Evolutionary conservation across 495 filamentous ascomycete genomes (phyloP), one percentile per base, ranked within the genome.

Genomic region (Penicillium bialowiezense): DNA sequence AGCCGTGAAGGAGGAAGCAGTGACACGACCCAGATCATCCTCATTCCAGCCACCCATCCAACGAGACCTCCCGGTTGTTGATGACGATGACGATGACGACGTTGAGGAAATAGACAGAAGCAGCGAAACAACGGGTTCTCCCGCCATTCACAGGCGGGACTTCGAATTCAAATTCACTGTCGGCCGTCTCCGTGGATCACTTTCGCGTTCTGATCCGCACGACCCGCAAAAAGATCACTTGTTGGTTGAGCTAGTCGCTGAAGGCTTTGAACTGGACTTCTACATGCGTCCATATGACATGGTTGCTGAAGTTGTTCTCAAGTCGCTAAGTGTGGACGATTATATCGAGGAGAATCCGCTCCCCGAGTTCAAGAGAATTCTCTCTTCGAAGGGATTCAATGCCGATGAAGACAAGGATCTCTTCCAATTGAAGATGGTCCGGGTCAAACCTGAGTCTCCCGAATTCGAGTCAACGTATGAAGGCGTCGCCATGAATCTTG

Each of bases 111-210:
- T 6, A 81, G 79, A 32, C 34, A 3, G 23, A 78, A 87, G 40
- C 76, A 87, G n/a, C 31, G 73, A 79, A 21, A 61, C 76, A 43
- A 84, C 90, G 15, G 68, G 76, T 5, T 64, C 65, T 17, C 50
- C 73, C 1, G 73, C 89, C 32, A 74, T 90, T 19, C 87, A 89
- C 55, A 91, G 95, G 55, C 82, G 87, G 17, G 91, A 84, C 49
- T 97, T 98, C 59, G 90, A 97, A 60, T 88, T 98, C 72, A 93
- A 91, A 54, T 98, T 98, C 58, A 88, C 87, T 2, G 95, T 97
- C 41, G 93, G 95, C 50, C 86, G 85, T 50, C 77, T 98, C 14
- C 89, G 91, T 69, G 93, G 95, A 21, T 96, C 93, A 0, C 75
- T 98, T 2, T 97, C 87, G 64, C 82, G 85, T 18, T 86, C 91